Evolutionary conservation across 2,329 filamentous ascomycete species (phyloP), one percentile per base, ranked within the genome.

Genomic region (Hymenoscyphus infarciens): DNA sequence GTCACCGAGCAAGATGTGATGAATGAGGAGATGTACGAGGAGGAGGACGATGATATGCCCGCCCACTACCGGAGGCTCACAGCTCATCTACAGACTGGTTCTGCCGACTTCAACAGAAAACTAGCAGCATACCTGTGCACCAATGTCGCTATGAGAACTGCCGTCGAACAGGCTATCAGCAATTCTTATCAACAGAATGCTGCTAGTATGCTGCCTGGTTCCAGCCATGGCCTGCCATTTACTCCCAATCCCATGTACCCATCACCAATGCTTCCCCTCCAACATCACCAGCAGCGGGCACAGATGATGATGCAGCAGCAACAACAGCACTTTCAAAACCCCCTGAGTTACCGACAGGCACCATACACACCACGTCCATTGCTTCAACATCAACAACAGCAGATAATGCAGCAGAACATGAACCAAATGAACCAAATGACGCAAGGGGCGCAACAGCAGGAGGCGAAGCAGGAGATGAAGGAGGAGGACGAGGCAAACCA

Each of bases 11-110:
- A 95, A 71, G 92, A 95, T 76, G 92, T 97, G 13, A 80, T 90
- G 69, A 92, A 91, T 66, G 93, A 97, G 74, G 92, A 96, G 74
- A 96, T 97, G 91, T 97, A 97, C 73, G 92, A 97, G 72, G 93
- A 97, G 75, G 91, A 96, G 72, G 92, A 96, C 60, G 91, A 96
- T 69, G 90, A 93, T 62, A 74, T 91, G 27, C 87, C 88, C 0
- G 82, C 85, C 64, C 85, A 86, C 60, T 90, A 87, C 72, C 82
- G 86, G 63, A 79, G 85, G 15, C 77, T 91, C 35, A 85, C 84
- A 15, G 81, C 84, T 2, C 83, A 87, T 69, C 77, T 90, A 63
- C 67, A 71, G 38, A 67, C 66, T 16, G 59, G 58, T 7, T 65
- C 68, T 25, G 52, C 58, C n/a, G 62, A 68, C 16, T 70, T 72